A percentile compares a stretch with the other conserved stretches of the same genome.
phyloP scores from a whole-genome alignment of 371 early-diverging fungal genomes.

The Circinella umbellata region DNA sequence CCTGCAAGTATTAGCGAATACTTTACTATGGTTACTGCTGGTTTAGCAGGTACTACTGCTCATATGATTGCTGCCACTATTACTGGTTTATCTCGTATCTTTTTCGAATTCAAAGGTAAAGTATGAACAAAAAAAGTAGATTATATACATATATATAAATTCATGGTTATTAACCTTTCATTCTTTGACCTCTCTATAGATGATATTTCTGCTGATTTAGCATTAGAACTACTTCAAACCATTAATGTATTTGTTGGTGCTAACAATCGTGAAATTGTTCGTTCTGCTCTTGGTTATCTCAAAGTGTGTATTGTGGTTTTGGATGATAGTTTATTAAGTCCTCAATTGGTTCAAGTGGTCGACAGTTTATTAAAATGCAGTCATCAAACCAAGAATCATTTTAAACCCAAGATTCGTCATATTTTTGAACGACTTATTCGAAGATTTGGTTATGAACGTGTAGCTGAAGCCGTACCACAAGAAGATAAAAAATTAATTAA shows the following conservation, averaged over 20 bases:
- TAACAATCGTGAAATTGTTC: constrained; percentile 90
- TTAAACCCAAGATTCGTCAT: constrained; percentile 91
- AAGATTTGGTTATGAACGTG: constrained; percentile 8
- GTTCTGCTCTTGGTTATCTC: constrained; percentile 90
- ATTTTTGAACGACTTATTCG: constrained; percentile 92
- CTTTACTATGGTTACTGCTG: constrained; percentile 92
- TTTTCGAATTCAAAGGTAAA: constrained; percentile 87
- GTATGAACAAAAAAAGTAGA: constrained; percentile 4
- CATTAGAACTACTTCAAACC: constrained; percentile 70
- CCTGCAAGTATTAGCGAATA: constrained; percentile 62
- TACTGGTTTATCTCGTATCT: constrained; percentile 77
- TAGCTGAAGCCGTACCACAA: constrained; percentile 68
- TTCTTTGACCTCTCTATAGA: constrained; percentile 23
- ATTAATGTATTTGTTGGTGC: constrained; percentile 79
- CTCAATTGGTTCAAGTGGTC: constrained; percentile 69
- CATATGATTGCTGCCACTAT: constrained; percentile 95
- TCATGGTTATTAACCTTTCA: not conserved
- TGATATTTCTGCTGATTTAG: constrained; percentile 59
- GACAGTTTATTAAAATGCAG: constrained; percentile 79
- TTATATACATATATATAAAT: not conserved
- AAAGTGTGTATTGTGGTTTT: constrained; percentile 91
- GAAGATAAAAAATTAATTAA: constrained; percentile 85
- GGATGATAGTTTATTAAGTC: constrained; percentile 67
- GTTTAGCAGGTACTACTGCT: constrained; percentile 90
- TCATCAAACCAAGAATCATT: constrained; percentile 84